A percentile compares a stretch with the other conserved stretches of the same genome.
Conservation (phyloP, 139 green algal genomes). For the Chlorella ohadii region DNA sequence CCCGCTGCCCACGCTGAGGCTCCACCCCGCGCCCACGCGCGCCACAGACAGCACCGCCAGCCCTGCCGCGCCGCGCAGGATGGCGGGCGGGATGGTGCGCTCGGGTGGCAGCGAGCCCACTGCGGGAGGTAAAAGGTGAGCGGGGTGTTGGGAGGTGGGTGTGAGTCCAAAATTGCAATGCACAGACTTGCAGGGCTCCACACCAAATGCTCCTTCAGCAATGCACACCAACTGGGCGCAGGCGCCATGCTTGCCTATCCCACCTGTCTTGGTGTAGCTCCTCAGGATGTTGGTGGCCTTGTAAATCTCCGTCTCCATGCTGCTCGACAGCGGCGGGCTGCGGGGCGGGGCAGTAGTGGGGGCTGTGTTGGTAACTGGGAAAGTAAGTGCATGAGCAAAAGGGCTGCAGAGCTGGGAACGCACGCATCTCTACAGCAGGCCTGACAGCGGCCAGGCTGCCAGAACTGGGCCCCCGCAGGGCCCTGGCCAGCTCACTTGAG, state of each 20-base stretch:
- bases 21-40: slow-evolving; percentile 68
- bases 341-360: slow-evolving; percentile 21
- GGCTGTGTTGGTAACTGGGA: no score
- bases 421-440: no score
- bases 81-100: slow-evolving; percentile 52
- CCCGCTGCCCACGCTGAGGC: slow-evolving; percentile 50
- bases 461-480: no score
- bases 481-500: slow-evolving; percentile 12
- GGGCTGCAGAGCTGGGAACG: no score
- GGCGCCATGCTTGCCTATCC: no score
- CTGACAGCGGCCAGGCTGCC: no score
- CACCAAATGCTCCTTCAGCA: no score
- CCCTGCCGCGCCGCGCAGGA: slow-evolving; percentile 58
- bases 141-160: no score
- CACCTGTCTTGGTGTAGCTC: not conserved
- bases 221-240: no score
- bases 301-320: slow-evolving; percentile 73
- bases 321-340: slow-evolving; percentile 64
- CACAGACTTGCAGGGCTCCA: no score
- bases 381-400: no score
- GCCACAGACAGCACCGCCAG: slow-evolving; percentile 57
- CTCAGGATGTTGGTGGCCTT: slow-evolving; percentile 38
- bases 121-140: not conserved
- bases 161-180: no score
- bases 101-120: slow-evolving; percentile 49